Base-by-base conservation (phyloP, 176 grass and related monocot species). In the Alloteropsis semialata region DNA sequence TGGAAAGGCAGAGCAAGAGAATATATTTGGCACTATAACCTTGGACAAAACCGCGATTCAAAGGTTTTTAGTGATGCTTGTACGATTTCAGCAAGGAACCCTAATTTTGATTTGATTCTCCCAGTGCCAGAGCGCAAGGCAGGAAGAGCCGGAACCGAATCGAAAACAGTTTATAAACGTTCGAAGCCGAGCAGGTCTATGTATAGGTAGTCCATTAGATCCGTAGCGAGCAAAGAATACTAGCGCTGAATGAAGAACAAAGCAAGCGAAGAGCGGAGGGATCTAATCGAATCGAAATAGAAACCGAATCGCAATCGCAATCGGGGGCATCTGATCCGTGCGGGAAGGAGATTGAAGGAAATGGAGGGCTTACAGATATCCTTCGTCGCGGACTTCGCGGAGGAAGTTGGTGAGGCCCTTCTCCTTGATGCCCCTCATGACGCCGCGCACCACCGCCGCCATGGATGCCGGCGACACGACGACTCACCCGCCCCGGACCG, bases 351-450 rank as follows among this genome's bases (percentile, higher is more conserved):
- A 4, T 19, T 19, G 62, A 24, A 17, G 15, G 43, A 2, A 50
- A 29, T 13, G 3, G 8, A 49, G 53, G 65, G 24, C 6, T 88
- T 87, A 93, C 96, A 87, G 50, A 84, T 93, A 98, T 34, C 96
- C 96, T 39, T 98, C 93, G n/a, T 95, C 87, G 59, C 90, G 84
- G 68, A 65, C 61, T 8, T 94, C 34, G 46, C 81, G 88, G 82
- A 95, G 53, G 87, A 98, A 98, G 61, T 87, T 90, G 74, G 76
- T 17, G 72, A 98, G 50, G 11, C 89, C 96, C 69, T 95, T 98
- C 84, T 98, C 91, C 78, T 79, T 87, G 85, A 98, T 90, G 41
- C 74, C 82, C 65, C 81, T 91, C 75, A 88, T 72, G 48, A 98
- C 85, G 75, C 87, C 89, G 50, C 91, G 86, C 58, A 92, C 87